A percentile compares a stretch with the other conserved stretches of the same genome.
Evolutionary conservation across 2,329 filamentous ascomycete species (phyloP).

Genomic region (Chrysosphaeria jannelii): DNA sequence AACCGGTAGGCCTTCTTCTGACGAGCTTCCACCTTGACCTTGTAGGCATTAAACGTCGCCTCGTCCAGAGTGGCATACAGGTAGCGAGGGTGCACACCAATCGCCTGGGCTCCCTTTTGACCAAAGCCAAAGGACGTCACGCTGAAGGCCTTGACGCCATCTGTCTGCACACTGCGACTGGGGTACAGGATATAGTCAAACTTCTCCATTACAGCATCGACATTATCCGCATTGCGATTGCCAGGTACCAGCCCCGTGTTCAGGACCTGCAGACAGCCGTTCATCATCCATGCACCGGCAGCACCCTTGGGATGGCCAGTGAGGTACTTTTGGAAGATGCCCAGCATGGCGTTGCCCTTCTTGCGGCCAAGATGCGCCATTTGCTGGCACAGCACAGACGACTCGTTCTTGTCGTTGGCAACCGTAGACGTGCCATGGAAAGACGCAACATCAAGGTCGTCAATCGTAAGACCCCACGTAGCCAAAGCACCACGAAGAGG

Average conservation of each 20-base stretch:
- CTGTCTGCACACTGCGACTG: constrained; percentile 81
- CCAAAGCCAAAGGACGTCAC: constrained; percentile 98
- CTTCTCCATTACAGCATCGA: constrained; percentile 87
- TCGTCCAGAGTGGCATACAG: constrained; percentile 83
- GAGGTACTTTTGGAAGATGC: constrained; percentile 98
- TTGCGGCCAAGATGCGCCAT: constrained; percentile 77
- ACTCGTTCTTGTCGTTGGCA: constrained; percentile 99
- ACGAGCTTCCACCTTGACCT: constrained; percentile 60
- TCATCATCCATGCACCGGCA: constrained; percentile 98
- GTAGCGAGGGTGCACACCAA: constrained; percentile 91
- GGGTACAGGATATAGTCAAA: constrained; percentile 97
- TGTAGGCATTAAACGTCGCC: constrained; percentile 54
- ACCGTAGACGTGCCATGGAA: constrained; percentile 98
- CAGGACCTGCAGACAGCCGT: constrained; percentile 84
- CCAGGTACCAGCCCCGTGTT: constrained; percentile 84
- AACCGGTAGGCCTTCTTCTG: constrained; percentile 98
- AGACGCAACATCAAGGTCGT: constrained; percentile 80
- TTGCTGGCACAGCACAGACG: constrained; percentile 87
- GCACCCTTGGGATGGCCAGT: constrained; percentile 98
- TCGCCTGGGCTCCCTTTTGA: constrained; percentile 92
- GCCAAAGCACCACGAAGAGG: constrained; percentile 86
- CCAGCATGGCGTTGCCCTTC: constrained; percentile 86
- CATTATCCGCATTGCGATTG: constrained; percentile 93
- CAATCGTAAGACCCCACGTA: constrained; percentile 92
- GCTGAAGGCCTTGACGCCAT: constrained; percentile 94